phyloP scores from a whole-genome alignment of 2,329 filamentous ascomycete species.

The Magnaporthiopsis incrustans region DNA sequence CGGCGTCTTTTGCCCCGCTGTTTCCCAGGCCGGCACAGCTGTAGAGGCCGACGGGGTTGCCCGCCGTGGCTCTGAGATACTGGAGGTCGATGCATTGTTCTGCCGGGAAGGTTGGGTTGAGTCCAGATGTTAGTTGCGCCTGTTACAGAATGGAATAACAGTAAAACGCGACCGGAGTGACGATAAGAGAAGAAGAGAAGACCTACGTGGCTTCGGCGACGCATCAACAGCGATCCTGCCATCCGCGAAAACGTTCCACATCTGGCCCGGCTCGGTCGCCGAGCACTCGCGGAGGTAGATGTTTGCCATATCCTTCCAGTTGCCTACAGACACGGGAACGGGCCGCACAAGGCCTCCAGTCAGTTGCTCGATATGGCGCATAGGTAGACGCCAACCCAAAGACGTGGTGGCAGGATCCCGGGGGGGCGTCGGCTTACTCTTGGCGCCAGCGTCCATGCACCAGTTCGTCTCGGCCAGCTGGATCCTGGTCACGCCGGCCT shows the following conservation, averaged over 20 bases:
- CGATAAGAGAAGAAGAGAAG: background rate
- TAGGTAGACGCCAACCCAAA: background rate
- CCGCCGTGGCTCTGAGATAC: conserved; percentile 31
- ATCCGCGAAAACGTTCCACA: conserved; percentile 29
- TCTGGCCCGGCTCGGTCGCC: conserved; percentile 24
- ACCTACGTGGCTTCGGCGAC: conserved; percentile 25
- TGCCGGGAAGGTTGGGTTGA: conserved; percentile 11
- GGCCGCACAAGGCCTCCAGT: background rate
- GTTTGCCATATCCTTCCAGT: conserved; percentile 33
- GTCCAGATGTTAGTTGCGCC: conserved; percentile 6
- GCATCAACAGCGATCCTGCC: conserved; percentile 28
- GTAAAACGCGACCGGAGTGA: background rate
- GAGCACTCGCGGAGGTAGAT: conserved; percentile 26
- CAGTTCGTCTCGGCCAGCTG: conserved; percentile 28
- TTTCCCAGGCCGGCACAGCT: conserved; percentile 30
- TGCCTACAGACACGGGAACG: conserved; percentile 15
- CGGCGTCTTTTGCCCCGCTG: conserved; percentile 29
- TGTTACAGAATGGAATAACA: background rate
- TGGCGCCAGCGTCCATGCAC: conserved; percentile 31
- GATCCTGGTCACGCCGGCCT: conserved; percentile 25
- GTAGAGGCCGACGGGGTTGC: conserved; percentile 32
- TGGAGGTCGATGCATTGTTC: conserved; percentile 33
- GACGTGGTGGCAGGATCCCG: background rate
- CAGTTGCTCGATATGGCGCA: too few species aligned
- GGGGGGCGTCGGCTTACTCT: conserved; percentile 15